Conservation (phyloP, 2,329 filamentous ascomycete genomes). For the Dactylellina parvicollis region DNA sequence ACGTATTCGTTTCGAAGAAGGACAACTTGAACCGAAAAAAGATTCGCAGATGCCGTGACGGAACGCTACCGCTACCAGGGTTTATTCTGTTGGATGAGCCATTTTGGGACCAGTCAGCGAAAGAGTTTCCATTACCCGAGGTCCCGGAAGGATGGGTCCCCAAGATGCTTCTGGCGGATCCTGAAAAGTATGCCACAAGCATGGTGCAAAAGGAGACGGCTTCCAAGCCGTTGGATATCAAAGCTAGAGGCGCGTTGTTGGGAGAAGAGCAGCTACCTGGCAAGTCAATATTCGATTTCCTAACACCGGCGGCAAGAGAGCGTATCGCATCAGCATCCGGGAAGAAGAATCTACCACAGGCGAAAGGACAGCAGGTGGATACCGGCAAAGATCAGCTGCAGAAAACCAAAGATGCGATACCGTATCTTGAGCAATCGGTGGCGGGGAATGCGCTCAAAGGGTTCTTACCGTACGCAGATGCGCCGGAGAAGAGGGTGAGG, state of each 20-base stretch:
- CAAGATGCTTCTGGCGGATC: constrained; percentile 57
- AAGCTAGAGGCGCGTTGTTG: constrained; percentile 74
- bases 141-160: constrained; percentile 75
- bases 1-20: constrained; percentile 80
- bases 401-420: constrained; percentile 65
- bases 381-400: constrained; percentile 71
- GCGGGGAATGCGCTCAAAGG: constrained; percentile 66
- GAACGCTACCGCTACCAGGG: constrained; percentile 79
- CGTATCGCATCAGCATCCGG: constrained; percentile 80
- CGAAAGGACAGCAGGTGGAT: constrained; percentile 76
- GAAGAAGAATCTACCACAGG: constrained; percentile 78
- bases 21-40: constrained; percentile 63
- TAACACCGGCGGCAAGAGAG: constrained; percentile 80
- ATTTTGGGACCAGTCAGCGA: constrained; percentile 59
- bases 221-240: constrained; percentile 24
- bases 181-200: constrained; percentile 25
- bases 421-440: constrained; percentile 61
- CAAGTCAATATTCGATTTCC: constrained; percentile 95
- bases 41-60: constrained; percentile 81
- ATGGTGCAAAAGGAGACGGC: neutral
- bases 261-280: constrained; percentile 84
- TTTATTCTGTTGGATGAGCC: constrained; percentile 75
- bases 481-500: constrained; percentile 79
- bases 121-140: constrained; percentile 71
- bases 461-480: constrained; percentile 85